Evolutionary conservation across 306 rosid genomes (phyloP), one percentile per base, ranked within the genome.

Genomic region (Rosa multiflora): DNA sequence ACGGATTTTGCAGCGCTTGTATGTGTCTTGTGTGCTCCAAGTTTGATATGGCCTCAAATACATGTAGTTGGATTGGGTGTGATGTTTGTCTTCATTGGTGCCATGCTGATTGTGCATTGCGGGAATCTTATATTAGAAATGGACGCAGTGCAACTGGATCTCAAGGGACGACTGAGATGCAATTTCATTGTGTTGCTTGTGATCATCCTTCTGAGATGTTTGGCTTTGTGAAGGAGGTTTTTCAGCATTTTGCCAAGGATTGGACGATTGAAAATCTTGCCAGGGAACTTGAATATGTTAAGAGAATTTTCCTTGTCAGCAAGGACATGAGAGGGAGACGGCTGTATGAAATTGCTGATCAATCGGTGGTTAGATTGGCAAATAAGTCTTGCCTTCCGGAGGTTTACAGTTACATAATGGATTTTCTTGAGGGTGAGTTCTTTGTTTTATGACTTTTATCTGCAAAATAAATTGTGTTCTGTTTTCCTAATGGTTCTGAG

Each of bases 41-140:
- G 81, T 95, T 91, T 85, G 99, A 95, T 86, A 89, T 89, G 85
- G 99, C 98, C 13, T 90, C 96, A 10, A 91, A 93, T 69, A 93
- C 99, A 21, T 90, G 94, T 85, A 91, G 98, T 80, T 95, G 99
- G 99, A 94, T 93, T 70, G 99, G 99, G 66, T 95, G 99, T 76
- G 99, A 95, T 88, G 94, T 93, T 59, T 95, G 99, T 82, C 96
- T 93, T 76, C 99, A 95, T 73, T 95, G 99, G 99, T 93, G 97
- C 86, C 99, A 95, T 80, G 85, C 91, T 21, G 98, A 95, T 35
- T 95, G 99, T 81, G 99, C 90, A 55, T 80, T 95, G 73, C 89
- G 92, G 43, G 91, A 95, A 83, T 89, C 98, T 75, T 93, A 83
- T 85, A 93, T 95, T 78, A 90, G 98, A 87, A 95, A 91, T 82